Evolutionary conservation across 176 grass and related monocot genomes (phyloP).

Genomic region (Paspalum vaginatum): DNA sequence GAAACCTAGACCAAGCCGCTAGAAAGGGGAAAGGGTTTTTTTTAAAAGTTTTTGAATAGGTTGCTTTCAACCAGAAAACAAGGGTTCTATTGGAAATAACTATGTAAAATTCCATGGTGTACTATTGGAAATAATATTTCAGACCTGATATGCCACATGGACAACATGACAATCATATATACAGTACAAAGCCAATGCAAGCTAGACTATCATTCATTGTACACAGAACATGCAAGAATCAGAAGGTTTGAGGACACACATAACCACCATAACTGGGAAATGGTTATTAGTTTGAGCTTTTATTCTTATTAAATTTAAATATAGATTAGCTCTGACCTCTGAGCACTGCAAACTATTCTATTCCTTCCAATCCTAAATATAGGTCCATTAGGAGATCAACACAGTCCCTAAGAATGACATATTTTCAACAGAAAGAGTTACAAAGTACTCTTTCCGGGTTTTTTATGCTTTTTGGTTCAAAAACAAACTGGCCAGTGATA

Average conservation of each 20-base stretch:
- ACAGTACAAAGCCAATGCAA: not conserved
- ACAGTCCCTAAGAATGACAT: too few species aligned
- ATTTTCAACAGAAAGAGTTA: too few species aligned
- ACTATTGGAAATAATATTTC: slow-evolving; percentile 9
- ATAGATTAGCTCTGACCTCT: not conserved
- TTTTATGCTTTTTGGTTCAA: too few species aligned
- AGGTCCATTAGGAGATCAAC: too few species aligned
- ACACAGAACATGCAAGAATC: not conserved
- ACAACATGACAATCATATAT: not conserved
- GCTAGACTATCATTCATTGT: slow-evolving; percentile 3
- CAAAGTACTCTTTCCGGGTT: too few species aligned
- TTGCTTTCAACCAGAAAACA: too few species aligned
- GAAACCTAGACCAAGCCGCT: too few species aligned
- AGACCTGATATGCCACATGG: not conserved
- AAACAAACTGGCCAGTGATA: too few species aligned
- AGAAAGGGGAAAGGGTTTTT: too few species aligned
- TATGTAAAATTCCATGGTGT: not conserved
- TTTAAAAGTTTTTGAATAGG: too few species aligned
- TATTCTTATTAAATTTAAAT: slow-evolving; percentile 1
- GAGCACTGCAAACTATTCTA: slow-evolving; percentile 11
- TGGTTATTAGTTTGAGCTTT: not conserved
- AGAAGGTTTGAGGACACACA: not conserved
- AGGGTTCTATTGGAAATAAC: too few species aligned
- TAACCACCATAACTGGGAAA: not conserved
- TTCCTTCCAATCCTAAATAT: too few species aligned